Evolutionary conservation across 108 stramenopile genomes (phyloP).

Genomic region (Cyclostephanos tholiformis): DNA sequence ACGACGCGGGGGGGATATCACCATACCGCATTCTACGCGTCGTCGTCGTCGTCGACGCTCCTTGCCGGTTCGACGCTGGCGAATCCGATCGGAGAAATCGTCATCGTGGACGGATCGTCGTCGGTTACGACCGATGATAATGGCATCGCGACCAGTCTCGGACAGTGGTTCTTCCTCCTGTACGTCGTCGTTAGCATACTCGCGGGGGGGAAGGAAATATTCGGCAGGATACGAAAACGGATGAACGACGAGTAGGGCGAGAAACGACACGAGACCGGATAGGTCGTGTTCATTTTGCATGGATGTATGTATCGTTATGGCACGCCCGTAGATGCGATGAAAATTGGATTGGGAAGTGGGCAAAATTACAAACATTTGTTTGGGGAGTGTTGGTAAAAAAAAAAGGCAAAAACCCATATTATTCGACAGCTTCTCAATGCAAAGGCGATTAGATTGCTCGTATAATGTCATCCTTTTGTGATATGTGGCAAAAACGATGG

Average conservation of each 20-base stretch:
- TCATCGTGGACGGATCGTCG: conserved; percentile 11
- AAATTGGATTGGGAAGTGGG: too few relatives aligned
- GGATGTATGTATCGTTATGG: too few relatives aligned
- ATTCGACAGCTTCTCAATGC: too few relatives aligned
- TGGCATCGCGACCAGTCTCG: conserved; percentile 27
- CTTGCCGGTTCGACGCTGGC: conserved; percentile 15
- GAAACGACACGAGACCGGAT: too few relatives aligned
- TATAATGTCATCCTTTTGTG: too few relatives aligned
- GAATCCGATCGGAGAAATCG: conserved; percentile 25
- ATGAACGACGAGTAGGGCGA: conserved; percentile 30
- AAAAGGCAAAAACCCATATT: too few relatives aligned
- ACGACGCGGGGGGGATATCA: neutral
- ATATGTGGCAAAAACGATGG: too few relatives aligned
- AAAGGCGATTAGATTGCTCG: too few relatives aligned
- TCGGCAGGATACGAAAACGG: conserved; percentile 24
- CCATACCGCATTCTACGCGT: neutral
- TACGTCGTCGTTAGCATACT: conserved; percentile 41
- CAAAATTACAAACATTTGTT: too few relatives aligned
- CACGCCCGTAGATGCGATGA: too few relatives aligned
- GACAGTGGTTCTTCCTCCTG: conserved; percentile 44
- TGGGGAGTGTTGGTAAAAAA: too few relatives aligned
- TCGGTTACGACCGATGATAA: neutral
- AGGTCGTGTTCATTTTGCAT: too few relatives aligned
- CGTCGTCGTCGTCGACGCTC: conserved; percentile 4
- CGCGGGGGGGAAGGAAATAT: conserved; percentile 42